A percentile compares a stretch with the other conserved stretches of the same genome.
Evolutionary conservation across 1,284 basidiomycete species (phyloP).

Genomic region (Anthracocystis setariae): DNA sequence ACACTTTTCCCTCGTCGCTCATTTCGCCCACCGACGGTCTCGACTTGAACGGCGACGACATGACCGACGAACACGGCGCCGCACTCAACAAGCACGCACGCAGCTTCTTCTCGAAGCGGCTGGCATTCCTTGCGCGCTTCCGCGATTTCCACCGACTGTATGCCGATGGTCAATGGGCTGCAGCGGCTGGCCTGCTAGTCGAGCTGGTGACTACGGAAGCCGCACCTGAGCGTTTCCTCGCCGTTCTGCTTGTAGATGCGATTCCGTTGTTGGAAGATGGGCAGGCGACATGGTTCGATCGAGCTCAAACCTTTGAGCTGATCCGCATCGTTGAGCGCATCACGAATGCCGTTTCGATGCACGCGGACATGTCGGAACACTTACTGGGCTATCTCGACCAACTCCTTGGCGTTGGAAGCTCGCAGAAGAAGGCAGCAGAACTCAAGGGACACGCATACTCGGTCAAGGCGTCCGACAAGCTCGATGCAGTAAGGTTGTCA

Average conservation of each 20-base stretch:
- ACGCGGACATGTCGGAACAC: conserved; percentile 51
- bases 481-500: conserved; percentile 51
- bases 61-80: conserved; percentile 10
- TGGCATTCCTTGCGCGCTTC: conserved; percentile 63
- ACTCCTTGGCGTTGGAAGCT: conserved; percentile 31
- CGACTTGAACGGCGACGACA: conserved; percentile 19
- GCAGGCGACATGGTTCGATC: conserved; percentile 51
- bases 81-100: conserved; percentile 17
- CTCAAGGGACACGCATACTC: conserved; percentile 5
- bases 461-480: conserved; percentile 40
- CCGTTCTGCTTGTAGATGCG: conserved; percentile 62
- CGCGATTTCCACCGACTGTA: conserved; percentile 62
- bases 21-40: conserved; percentile 35
- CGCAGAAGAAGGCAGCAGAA: conserved; percentile 6
- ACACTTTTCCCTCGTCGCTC: conserved; percentile 58
- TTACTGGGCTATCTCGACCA: conserved; percentile 55
- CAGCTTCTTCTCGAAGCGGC: conserved; percentile 53
- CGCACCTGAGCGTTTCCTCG: conserved; percentile 62
- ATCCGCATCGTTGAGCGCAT: conserved; percentile 62
- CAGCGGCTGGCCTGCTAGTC: conserved; percentile 57
- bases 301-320: conserved; percentile 59
- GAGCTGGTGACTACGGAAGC: conserved; percentile 60
- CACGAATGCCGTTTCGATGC: conserved; percentile 35
- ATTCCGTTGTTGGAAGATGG: conserved; percentile 56
- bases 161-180: conserved; percentile 40